Evolutionary conservation across 2,329 filamentous ascomycete species (phyloP).

Genomic region (Endoconidiophora laricicola): DNA sequence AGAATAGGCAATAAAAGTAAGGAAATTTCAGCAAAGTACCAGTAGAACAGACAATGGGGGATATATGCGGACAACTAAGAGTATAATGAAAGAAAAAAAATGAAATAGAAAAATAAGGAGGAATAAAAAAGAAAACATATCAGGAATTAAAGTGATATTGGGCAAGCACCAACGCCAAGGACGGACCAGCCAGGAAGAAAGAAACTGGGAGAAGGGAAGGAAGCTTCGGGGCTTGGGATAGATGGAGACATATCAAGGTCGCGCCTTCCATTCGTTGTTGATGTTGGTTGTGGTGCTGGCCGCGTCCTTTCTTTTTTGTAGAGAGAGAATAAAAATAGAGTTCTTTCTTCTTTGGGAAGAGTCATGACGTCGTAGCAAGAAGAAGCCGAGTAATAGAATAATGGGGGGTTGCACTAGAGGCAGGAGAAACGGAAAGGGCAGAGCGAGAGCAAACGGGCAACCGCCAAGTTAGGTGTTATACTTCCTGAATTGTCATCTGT

Average conservation of each 20-base stretch:
- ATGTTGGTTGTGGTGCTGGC: not conserved
- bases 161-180: not conserved
- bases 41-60: not conserved
- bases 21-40: not conserved
- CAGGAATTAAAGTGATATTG: not conserved
- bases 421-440: not conserved
- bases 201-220: not conserved
- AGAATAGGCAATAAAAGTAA: not conserved
- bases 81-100: not conserved
- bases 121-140: not conserved
- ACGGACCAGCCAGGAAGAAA: not conserved
- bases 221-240: not conserved
- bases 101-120: not conserved
- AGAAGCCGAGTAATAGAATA: not conserved
- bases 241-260: too few relatives aligned
- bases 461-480: conserved; percentile 20
- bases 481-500: conserved; percentile 33
- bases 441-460: conserved; percentile 4
- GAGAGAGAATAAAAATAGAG: not conserved
- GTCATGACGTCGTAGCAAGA: conserved; percentile 1
- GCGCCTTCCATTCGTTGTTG: too few relatives aligned
- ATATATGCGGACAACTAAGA: not conserved
- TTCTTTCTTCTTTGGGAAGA: not conserved
- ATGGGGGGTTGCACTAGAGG: too few relatives aligned
- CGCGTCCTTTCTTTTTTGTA: not conserved